These are phyloP conservation scores for Epichloe amarillans DNA, from an alignment of 2,329 filamentous ascomycete genomes.

Conservation along the genomic window DNA sequence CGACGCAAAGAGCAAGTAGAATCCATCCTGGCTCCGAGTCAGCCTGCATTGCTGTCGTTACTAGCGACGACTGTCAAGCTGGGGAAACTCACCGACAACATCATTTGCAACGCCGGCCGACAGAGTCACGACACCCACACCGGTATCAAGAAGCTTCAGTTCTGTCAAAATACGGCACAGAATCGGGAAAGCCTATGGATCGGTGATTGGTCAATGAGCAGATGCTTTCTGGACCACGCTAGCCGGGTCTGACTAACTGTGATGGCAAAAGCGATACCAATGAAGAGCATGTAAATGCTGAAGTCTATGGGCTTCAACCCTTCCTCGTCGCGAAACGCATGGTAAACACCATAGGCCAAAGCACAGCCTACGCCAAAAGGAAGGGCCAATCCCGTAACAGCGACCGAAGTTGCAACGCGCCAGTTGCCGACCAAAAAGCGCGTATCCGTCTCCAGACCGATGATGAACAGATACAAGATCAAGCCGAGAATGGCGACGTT, in stretches of 20 bases:
- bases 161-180: conserved; percentile 89
- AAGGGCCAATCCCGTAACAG: conserved; percentile 63
- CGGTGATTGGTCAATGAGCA: not conserved
- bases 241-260: conserved; percentile 31
- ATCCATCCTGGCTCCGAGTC: conserved; percentile 47
- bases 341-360: conserved; percentile 68
- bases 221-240: not conserved
- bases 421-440: conserved; percentile 69
- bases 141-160: conserved; percentile 69
- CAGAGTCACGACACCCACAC: conserved; percentile 77
- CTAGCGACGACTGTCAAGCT: not conserved
- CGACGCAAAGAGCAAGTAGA: conserved; percentile 81
- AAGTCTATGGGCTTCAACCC: conserved; percentile 31
- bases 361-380: conserved; percentile 74
- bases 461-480: conserved; percentile 75
- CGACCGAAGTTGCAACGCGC: conserved; percentile 65
- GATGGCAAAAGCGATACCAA: conserved; percentile 87
- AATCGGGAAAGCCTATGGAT: conserved; percentile 56
- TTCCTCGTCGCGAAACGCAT: conserved; percentile 47
- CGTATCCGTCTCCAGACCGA: conserved; percentile 77
- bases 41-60: not conserved
- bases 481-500: conserved; percentile 75
- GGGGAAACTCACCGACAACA: conserved; percentile 27
- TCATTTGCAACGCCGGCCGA: conserved; percentile 91
- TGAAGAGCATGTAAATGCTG: conserved; percentile 53